A percentile compares a stretch with the other conserved stretches of the same genome.
Evolutionary conservation across 768 basidiomycete genomes (phyloP).

Genomic region (Lactifluus pinguis): DNA sequence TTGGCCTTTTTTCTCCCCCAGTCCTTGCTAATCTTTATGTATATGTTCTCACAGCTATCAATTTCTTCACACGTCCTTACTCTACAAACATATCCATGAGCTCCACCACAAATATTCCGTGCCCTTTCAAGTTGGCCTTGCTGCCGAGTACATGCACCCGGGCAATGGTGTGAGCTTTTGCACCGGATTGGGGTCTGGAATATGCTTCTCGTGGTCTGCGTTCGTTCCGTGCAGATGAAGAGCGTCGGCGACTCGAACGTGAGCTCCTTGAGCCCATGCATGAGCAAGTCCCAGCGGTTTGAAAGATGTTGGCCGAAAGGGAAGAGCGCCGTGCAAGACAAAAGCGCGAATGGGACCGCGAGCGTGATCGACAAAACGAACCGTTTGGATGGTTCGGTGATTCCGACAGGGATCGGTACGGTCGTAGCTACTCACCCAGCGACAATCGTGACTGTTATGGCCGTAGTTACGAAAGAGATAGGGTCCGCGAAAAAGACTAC

Average conservation of each 20-base stretch:
- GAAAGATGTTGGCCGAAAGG: conserved; percentile 69
- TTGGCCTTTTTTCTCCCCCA: background rate
- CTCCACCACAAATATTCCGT: conserved; percentile 96
- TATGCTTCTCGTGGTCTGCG: conserved; percentile 72
- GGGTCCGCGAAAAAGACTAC: conserved; percentile 32
- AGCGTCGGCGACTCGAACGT: conserved; percentile 77
- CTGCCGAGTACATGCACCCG: conserved; percentile 97
- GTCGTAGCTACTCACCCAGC: conserved; percentile 23
- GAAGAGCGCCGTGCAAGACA: conserved; percentile 73
- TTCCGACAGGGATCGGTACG: conserved; percentile 26
- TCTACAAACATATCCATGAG: conserved; percentile 94
- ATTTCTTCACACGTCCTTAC: conserved; percentile 70
- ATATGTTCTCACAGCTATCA: conserved; percentile 63
- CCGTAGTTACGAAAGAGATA: conserved; percentile 35
- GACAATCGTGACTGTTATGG: conserved; percentile 29
- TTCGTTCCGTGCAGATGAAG: conserved; percentile 69
- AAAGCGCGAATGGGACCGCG: conserved; percentile 65
- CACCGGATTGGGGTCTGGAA: conserved; percentile 86
- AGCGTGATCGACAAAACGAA: conserved; percentile 79
- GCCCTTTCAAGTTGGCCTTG: conserved; percentile 94
- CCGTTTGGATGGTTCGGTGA: conserved; percentile 58
- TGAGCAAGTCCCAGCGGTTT: conserved; percentile 84
- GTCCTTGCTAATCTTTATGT: background rate
- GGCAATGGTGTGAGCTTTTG: too few relatives aligned
- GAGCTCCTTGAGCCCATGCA: conserved; percentile 82